Evolutionary conservation across 345 rosid genomes (phyloP).

Genomic region (Populus pruinosa): DNA sequence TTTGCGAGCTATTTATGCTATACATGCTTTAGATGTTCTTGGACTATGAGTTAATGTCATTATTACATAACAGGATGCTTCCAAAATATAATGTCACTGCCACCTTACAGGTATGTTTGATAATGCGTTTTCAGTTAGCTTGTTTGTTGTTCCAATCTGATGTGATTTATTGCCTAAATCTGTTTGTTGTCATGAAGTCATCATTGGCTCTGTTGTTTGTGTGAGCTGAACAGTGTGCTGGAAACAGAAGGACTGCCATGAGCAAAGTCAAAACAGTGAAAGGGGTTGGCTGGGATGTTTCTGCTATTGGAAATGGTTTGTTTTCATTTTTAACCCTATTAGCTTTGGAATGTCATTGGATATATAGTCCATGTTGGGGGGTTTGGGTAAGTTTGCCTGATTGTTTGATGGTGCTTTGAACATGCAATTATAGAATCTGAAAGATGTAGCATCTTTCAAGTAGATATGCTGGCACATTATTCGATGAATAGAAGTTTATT

Average conservation of each 20-base stretch:
- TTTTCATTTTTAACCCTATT: neutral
- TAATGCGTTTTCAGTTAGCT: neutral
- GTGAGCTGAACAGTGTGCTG: constrained; percentile 70
- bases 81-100: constrained; percentile 76
- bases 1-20: neutral
- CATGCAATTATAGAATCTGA: neutral
- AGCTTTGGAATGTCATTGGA: neutral
- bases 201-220: constrained; percentile 5
- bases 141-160: neutral
- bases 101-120: constrained; percentile 62
- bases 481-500: neutral
- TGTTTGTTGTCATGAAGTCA: neutral
- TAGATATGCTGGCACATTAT: neutral
- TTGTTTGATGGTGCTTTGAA: neutral
- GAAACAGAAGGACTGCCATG: constrained; percentile 98
- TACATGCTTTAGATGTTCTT: neutral
- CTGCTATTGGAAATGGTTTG: constrained; percentile 92
- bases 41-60: constrained; percentile 1
- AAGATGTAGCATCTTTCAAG: neutral
- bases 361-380: neutral
- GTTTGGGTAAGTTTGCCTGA: neutral
- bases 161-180: neutral
- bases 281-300: constrained; percentile 96
- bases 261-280: constrained; percentile 69
- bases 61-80: constrained; percentile 50